Evolutionary conservation across 305 asterid species (phyloP).

Genomic region (Andrographis paniculata): DNA sequence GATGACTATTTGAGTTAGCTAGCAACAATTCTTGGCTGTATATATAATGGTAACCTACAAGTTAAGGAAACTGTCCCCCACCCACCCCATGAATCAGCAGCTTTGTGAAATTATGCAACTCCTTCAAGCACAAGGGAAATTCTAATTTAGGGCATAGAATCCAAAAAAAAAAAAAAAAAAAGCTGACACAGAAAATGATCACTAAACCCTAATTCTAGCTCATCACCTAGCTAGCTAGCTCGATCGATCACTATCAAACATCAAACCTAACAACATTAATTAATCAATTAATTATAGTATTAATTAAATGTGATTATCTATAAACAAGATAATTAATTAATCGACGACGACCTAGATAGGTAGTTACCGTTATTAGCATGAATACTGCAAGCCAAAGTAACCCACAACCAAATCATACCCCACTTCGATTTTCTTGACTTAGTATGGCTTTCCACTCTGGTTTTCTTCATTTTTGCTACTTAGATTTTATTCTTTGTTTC

Average conservation of each 20-base stretch:
- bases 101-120: slow-evolving; percentile 14
- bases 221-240: no score
- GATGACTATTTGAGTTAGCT: no score
- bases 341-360: no score
- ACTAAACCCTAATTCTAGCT: no score
- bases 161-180: no score
- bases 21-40: not conserved
- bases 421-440: not conserved
- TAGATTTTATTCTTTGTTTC: slow-evolving; percentile 12
- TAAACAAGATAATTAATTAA: no score
- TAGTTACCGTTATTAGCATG: not conserved
- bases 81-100: slow-evolving; percentile 12
- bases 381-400: not conserved
- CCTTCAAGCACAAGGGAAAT: slow-evolving; percentile 30
- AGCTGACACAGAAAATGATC: slow-evolving; percentile 1
- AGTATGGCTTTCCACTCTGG: not conserved
- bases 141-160: not conserved
- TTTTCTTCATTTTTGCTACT: slow-evolving; percentile 20
- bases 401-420: not conserved
- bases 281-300: no score
- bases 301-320: no score
- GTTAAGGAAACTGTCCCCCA: slow-evolving; percentile 58
- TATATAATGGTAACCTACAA: slow-evolving; percentile 45
- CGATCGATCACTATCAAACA: no score
- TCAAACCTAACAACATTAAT: no score